Percentiles rank a stretch among this genome's conserved stretches.
Conservation (phyloP, 441 rosid genomes). For the Theobroma grandiflorum region DNA sequence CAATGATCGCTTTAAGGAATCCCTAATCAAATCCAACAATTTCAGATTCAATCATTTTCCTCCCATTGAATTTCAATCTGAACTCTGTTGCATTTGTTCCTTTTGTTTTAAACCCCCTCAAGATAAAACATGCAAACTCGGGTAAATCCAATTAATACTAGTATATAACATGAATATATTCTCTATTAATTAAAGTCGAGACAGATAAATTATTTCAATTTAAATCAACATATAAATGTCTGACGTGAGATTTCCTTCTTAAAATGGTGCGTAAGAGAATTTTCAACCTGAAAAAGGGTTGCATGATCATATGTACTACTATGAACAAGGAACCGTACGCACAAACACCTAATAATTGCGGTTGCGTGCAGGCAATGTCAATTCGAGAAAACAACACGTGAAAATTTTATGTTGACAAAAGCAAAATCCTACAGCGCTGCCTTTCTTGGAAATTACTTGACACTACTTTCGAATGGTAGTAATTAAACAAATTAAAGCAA, state of each 20-base stretch:
- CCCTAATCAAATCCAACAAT: no score
- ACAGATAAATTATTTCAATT: no score
- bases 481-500: background rate
- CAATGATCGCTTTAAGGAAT: background rate
- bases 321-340: conserved; percentile 10
- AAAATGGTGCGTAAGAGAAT: background rate
- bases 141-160: background rate
- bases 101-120: background rate
- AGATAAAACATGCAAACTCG: background rate
- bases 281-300: background rate
- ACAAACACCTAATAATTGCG: background rate
- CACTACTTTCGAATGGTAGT: background rate
- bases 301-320: background rate
- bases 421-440: background rate
- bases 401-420: background rate
- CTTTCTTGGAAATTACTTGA: background rate
- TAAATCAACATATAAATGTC: no score
- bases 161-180: no score
- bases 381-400: background rate
- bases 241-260: background rate
- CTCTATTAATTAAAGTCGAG: no score
- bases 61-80: background rate
- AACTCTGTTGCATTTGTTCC: background rate
- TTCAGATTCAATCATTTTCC: background rate
- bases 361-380: conserved; percentile 4